Percentiles rank a stretch among this genome's conserved stretches.
phyloP scores from a whole-genome alignment of 192 early-diverging fungal species.

The Pilobolus umbonatus region DNA sequence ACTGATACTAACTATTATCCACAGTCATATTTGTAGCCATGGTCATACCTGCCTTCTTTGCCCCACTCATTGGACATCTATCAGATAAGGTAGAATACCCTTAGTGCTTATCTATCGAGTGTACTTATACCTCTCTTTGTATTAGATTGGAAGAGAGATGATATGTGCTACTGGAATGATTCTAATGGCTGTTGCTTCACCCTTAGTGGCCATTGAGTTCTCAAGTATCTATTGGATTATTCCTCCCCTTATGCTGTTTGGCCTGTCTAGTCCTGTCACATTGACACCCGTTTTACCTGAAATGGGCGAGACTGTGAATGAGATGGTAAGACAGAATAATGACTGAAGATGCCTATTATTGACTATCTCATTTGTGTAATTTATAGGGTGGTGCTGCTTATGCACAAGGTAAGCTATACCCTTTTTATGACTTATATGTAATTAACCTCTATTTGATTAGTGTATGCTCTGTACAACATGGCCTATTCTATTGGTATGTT shows the following conservation, averaged over 20 bases:
- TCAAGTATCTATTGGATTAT: slow-evolving; percentile 33
- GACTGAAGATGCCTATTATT: neutral
- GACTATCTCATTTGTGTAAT: neutral
- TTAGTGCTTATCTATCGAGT: too few species aligned
- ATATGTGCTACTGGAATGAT: slow-evolving; percentile 45
- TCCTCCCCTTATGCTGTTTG: slow-evolving; percentile 49
- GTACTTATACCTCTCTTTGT: too few species aligned
- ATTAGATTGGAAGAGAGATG: slow-evolving; percentile 38
- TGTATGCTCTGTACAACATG: slow-evolving; percentile 75
- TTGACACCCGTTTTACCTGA: slow-evolving; percentile 63
- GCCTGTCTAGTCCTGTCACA: slow-evolving; percentile 46
- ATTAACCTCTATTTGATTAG: slow-evolving; percentile 10
- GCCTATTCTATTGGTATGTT: slow-evolving; percentile 74
- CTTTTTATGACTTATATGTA: neutral
- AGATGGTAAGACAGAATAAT: slow-evolving; percentile 48
- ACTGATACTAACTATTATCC: neutral
- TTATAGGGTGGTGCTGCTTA: slow-evolving; percentile 31
- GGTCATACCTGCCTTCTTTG: slow-evolving; percentile 62
- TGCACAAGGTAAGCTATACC: slow-evolving; percentile 24
- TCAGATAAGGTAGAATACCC: slow-evolving; percentile 32
- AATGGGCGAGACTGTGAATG: slow-evolving; percentile 62
- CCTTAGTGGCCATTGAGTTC: slow-evolving; percentile 38
- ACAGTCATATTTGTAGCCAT: slow-evolving; percentile 60
- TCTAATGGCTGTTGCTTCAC: slow-evolving; percentile 38
- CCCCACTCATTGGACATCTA: slow-evolving; percentile 52